Base-by-base conservation (phyloP, 1,139 yeast species). In the Wickerhamomyces sp. region DNA sequence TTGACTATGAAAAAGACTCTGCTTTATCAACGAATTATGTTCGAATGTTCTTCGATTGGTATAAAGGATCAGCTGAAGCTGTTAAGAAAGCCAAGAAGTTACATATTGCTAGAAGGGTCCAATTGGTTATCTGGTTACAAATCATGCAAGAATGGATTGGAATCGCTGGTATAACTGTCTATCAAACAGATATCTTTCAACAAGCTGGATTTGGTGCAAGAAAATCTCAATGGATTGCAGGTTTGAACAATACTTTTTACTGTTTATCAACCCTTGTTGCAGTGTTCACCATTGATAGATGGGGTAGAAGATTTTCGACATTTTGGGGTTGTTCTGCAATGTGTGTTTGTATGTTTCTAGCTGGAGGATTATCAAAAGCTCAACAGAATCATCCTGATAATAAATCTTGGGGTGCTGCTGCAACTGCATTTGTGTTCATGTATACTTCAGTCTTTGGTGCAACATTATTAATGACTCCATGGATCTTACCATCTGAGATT, bases 131-230 rank as follows among this genome's bases (percentile, higher is more conserved):
- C 13, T 37, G 39, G 39, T 29, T 37, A 30, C 39, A 37, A 37
- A 37, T 37, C 34, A 37, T 37, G 39, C 39, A 37, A 37, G 39
- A 37, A 18, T 37, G 39, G 39, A 37, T 37, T 37, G 39, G 39
- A 27, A 37, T 37, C 29, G 39, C 39, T 10, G 39, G 39, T 30
- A 37, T 37, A n/a, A 37, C 39, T 6, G 39, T 37, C 10, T 37
- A 37, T 15, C 39, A 37, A 30, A 37, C 39, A 8, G 39, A 37
- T 15, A 37, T 37, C 15, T 37, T 37, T 10, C 27, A 15, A 37
- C 39, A 37, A 29, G 39, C 39, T 10, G 39, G 39, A 23, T 37
- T 29, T 30, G 27, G 34, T 29, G 39, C 39, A 2, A n/a, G 27
- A 14, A 37, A 37, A 30, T 37, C 39, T 10, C 39, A 37, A 37